Percentiles rank a stretch among this genome's conserved stretches.
These are phyloP conservation scores for Orobanche coerulescens DNA, from an alignment of 257 asterid species.

Conservation along the genomic window DNA sequence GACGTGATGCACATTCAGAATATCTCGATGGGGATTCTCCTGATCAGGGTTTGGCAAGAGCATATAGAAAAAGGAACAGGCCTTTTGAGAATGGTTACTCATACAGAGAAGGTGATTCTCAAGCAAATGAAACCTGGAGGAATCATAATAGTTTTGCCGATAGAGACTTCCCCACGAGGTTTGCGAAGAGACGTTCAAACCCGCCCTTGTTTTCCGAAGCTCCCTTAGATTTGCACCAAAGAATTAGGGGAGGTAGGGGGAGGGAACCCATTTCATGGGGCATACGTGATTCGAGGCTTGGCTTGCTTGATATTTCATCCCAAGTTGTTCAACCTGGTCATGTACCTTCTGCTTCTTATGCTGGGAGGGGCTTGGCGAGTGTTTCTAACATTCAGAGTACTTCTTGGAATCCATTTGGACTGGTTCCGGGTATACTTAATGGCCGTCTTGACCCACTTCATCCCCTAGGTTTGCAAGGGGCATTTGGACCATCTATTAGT, in stretches of 20 bases:
- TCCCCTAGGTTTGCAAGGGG: conserved; percentile 68
- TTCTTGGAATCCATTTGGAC: conserved; percentile 75
- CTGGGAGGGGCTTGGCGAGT: conserved; percentile 68
- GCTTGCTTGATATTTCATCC: conserved; percentile 60
- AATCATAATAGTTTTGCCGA: conserved; percentile 35
- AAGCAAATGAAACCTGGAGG: conserved; percentile 45
- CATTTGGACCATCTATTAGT: conserved; percentile 51
- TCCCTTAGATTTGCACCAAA: conserved; percentile 55
- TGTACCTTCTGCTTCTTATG: conserved; percentile 53
- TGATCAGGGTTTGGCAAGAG: conserved; percentile 51
- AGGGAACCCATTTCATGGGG: conserved; percentile 66
- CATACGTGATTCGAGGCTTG: conserved; percentile 62
- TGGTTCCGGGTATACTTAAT: conserved; percentile 73
- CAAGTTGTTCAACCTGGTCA: conserved; percentile 62
- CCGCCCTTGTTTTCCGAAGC: conserved; percentile 48
- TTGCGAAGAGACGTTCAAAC: conserved; percentile 53
- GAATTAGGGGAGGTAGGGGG: conserved; percentile 64
- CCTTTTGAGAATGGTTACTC: conserved; percentile 70
- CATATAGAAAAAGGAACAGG: conserved; percentile 64
- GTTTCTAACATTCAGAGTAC: conserved; percentile 45
- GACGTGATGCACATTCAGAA: conserved; percentile 58
- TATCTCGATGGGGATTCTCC: conserved; percentile 61
- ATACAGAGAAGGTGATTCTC: conserved; percentile 55
- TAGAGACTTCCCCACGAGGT: conserved; percentile 46
- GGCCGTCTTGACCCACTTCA: conserved; percentile 75